Evolutionary conservation across 2,329 filamentous ascomycete genomes (phyloP), one percentile per base, ranked within the genome.

Genomic region (Clarireedia homoeocarpa): DNA sequence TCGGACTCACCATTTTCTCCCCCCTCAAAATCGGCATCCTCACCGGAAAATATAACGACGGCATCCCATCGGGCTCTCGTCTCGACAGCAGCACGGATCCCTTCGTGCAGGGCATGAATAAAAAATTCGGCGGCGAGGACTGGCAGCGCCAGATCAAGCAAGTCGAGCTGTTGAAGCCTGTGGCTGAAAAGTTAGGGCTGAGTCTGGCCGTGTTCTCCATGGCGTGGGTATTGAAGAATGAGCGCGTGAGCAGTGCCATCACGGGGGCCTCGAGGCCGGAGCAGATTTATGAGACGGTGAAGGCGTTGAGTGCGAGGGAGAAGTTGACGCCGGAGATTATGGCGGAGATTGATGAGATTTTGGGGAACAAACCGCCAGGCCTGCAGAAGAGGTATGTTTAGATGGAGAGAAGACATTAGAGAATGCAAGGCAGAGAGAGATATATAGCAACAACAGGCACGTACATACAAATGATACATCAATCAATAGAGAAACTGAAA

Each of bases 41-140:
- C 59, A 82, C 82, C 0, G 84, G 84, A 48, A 87, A 87, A 70
- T 87, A 87, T 71, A 83, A 81, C 67, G 72, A 84, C 62, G 81
- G 80, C 27, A 79, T 85, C 42, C 82, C 82, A 4, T 71, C 77
- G 4, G 78, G 78, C 59, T 82, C 79, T n/a, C 74, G 84, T 27
- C 74, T 85, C 57, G 77, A 77, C 12, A 75, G 77, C 63, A 73
- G 78, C 51, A 76, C 84, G 58, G 72, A 78, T 68, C 68, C 73
- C 36, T 79, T 76, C 10, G 73, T 73, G 57, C 73, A 75, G 65
- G 62, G 65, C 36, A 70, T 73, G 69, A 69, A 69, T 42, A 72
- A 73, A 62, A 70, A 64, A 4, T 71, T 74, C 56, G 75, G 72
- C 5, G 68, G 72, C 52, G 77, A 80, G 49, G 71, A 70, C 48